Percentiles rank a stretch among this genome's conserved stretches.
phyloP scores from a whole-genome alignment of 768 basidiomycete species.

The Pisolithus microcarpus region DNA sequence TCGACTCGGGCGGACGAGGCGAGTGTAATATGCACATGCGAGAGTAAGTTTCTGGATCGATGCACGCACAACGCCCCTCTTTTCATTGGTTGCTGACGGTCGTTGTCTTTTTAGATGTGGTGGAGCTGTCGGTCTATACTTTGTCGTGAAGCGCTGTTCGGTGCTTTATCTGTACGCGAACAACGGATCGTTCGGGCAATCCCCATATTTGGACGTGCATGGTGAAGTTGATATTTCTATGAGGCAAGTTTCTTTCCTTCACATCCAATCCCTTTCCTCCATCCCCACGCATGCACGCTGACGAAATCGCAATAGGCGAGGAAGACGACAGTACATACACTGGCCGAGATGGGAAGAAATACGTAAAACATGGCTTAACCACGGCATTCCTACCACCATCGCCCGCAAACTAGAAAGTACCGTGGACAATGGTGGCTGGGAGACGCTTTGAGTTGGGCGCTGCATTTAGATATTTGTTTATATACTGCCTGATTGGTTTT shows the following conservation, averaged over 20 bases:
- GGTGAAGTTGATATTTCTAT: constrained; percentile 91
- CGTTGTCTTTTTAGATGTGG: constrained; percentile 57
- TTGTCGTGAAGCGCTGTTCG: constrained; percentile 88
- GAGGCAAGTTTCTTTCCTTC: constrained; percentile 48
- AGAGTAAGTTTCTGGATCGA: constrained; percentile 56
- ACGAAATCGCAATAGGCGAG: constrained; percentile 47
- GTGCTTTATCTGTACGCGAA: constrained; percentile 81
- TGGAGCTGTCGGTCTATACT: constrained; percentile 82
- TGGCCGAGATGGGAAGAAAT: constrained; percentile 85
- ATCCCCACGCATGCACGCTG: not conserved
- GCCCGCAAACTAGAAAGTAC: constrained; percentile 84
- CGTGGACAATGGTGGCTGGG: constrained; percentile 92
- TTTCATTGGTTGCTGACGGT: not conserved
- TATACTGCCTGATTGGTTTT: not conserved
- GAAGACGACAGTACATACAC: constrained; percentile 84
- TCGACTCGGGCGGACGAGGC: constrained; percentile 50
- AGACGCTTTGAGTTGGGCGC: constrained; percentile 50
- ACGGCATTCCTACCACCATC: constrained; percentile 83
- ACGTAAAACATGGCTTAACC: constrained; percentile 83
- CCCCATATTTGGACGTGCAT: constrained; percentile 90
- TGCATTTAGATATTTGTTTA: not conserved
- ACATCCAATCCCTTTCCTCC: too few species aligned
- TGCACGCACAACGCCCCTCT: too few species aligned
- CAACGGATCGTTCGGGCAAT: constrained; percentile 81
- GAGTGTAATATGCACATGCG: constrained; percentile 95